phyloP scores from a whole-genome alignment of 2,329 filamentous ascomycete species.

The Fonsecaea pugnacius region DNA sequence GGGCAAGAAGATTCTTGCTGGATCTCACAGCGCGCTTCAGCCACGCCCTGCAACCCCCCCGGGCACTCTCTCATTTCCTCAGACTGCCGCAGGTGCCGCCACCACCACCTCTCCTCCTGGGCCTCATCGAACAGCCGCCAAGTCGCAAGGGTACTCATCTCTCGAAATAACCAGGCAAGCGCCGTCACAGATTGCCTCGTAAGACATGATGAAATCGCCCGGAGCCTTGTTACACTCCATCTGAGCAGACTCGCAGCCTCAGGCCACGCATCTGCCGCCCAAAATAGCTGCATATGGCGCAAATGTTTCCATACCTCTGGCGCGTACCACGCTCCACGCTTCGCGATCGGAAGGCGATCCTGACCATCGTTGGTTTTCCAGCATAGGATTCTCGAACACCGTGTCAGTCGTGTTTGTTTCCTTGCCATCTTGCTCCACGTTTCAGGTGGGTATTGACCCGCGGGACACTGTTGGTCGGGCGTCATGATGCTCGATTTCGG shows the following conservation, averaged over 20 bases:
- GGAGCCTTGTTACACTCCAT: conserved; percentile 26
- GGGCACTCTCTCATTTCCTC: conserved; percentile 25
- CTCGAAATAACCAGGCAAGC: conserved; percentile 35
- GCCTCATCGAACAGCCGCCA: conserved; percentile 30
- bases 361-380: conserved; percentile 28
- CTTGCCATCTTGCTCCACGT: conserved; percentile 29
- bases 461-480: conserved; percentile 33
- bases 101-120: conserved; percentile 2
- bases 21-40: conserved; percentile 31
- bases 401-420: conserved; percentile 33
- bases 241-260: conserved; percentile 17
- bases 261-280: conserved; percentile 15
- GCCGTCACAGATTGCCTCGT: conserved; percentile 34
- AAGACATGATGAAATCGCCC: conserved; percentile 29
- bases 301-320: conserved; percentile 32
- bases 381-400: conserved; percentile 28
- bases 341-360: conserved; percentile 28
- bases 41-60: conserved; percentile 12
- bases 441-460: conserved; percentile 34
- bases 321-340: conserved; percentile 33
- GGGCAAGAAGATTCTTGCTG: conserved; percentile 5
- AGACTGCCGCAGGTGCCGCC: conserved; percentile 20
- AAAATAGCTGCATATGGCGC: conserved; percentile 31
- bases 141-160: conserved; percentile 32
- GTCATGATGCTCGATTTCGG: conserved; percentile 27